phyloP scores from a whole-genome alignment of 2,329 filamentous ascomycete species.

The Trichoderma breve region DNA sequence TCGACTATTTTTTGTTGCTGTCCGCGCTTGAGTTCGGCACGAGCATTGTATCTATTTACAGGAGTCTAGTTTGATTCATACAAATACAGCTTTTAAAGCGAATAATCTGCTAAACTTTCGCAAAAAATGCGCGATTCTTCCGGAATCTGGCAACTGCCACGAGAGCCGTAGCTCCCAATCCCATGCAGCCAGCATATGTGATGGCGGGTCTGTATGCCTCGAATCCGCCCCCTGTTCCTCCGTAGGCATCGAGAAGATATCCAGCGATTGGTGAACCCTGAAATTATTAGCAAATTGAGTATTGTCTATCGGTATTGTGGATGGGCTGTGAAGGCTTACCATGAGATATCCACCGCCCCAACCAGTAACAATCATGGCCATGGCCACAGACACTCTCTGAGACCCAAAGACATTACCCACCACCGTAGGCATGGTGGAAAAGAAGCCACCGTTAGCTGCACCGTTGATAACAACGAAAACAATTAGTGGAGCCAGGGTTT shows the following conservation, averaged over 20 bases:
- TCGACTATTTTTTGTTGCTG: slow-evolving; percentile 54
- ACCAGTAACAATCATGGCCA: slow-evolving; percentile 59
- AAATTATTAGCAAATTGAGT: background rate
- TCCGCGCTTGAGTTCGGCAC: slow-evolving; percentile 10
- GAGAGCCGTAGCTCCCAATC: slow-evolving; percentile 43
- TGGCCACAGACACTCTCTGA: slow-evolving; percentile 50
- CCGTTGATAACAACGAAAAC: slow-evolving; percentile 58
- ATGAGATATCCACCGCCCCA: slow-evolving; percentile 60
- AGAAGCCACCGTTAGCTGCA: slow-evolving; percentile 58
- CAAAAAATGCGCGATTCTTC: slow-evolving; percentile 37
- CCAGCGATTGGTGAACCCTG: slow-evolving; percentile 57
- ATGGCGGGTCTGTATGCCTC: slow-evolving; percentile 57
- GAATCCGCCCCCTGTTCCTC: slow-evolving; percentile 45
- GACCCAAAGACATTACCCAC: slow-evolving; percentile 57
- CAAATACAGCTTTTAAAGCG: background rate
- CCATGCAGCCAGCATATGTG: slow-evolving; percentile 56
- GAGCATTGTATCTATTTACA: background rate
- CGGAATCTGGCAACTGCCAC: slow-evolving; percentile 43
- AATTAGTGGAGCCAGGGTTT: slow-evolving; percentile 49
- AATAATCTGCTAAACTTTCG: slow-evolving; percentile 22
- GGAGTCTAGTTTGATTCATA: background rate
- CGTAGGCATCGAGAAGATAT: slow-evolving; percentile 53
- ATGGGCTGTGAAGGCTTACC: slow-evolving; percentile 33
- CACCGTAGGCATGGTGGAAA: slow-evolving; percentile 59
- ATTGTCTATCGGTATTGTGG: background rate